phyloP scores from a whole-genome alignment of 345 rosid genomes.

The Luvunga scandens region DNA sequence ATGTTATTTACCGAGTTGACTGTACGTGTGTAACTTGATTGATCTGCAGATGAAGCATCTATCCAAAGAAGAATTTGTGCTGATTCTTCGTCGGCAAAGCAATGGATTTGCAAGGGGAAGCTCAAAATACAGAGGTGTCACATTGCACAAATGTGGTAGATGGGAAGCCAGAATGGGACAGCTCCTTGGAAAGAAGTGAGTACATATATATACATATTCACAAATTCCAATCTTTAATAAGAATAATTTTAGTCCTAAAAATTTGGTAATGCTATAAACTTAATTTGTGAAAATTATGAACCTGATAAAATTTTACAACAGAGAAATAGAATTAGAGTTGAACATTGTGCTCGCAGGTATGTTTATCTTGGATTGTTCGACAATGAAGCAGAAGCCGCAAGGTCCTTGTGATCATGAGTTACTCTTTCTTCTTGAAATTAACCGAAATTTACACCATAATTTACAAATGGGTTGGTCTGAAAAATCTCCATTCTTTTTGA shows the following conservation, averaged over 20 bases:
- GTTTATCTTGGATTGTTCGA: conserved; percentile 52
- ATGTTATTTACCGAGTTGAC: not conserved
- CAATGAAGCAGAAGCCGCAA: conserved; percentile 58
- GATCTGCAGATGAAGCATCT: conserved; percentile 42
- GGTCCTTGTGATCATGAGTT: conserved; percentile 29
- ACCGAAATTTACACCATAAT: not conserved
- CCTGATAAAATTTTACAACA: conserved; percentile 1
- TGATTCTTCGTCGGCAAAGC: conserved; percentile 59
- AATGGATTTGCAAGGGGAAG: conserved; percentile 60
- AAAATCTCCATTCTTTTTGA: conserved; percentile 5
- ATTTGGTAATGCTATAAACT: too few species aligned
- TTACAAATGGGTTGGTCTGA: not conserved
- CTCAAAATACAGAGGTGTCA: conserved; percentile 59
- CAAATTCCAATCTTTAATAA: too few species aligned
- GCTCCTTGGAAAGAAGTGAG: conserved; percentile 62
- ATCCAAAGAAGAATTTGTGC: conserved; percentile 63
- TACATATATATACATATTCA: not conserved
- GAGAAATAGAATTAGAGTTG: not conserved
- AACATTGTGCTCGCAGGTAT: conserved; percentile 46
- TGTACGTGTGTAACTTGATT: not conserved
- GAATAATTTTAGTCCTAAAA: too few species aligned
- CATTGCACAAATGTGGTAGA: conserved; percentile 55
- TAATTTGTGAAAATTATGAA: not conserved
- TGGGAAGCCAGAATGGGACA: conserved; percentile 69
- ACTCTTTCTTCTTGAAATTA: not conserved